Evolutionary conservation across 805 yeast genomes (phyloP), one percentile per base, ranked within the genome.

Genomic region (Tetrapisispora phaffii): DNA sequence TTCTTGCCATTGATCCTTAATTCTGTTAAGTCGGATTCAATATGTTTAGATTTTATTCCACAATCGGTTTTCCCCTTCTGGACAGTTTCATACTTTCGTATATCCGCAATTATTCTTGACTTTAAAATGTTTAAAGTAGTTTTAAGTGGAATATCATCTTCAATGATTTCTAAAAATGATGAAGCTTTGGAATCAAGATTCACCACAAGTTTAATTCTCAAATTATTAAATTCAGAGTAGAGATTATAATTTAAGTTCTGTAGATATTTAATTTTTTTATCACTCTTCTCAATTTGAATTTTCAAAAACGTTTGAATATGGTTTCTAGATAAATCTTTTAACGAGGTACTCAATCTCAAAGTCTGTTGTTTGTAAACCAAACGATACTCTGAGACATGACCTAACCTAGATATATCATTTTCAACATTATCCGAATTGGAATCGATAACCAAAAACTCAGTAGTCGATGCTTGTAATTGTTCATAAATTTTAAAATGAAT

Each of bases 1-100:
- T 47, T 51, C 28, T 49, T 51, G 7, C 59, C 59, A 22, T 50
- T 43, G 23, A 55, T 44, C n/a, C 44, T 49, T 8, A 56, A 50
- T 12, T 54, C 55, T 4, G 46, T 41, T 7, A 56, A 39, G 42
- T 56, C 60, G 8, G 45, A 32, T 2, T 35, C 41, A 2, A 47
- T 44, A 39, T 56, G 57, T 6, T 44, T 41, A 2, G 46, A 44
- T 24, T 42, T 44, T 2, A 49, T 29, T 8, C 47, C 46, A 42
- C 59, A 56, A n/a, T 49, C 43, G 38, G 50, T 34, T 15, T 34
- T 42, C 12, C 15, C 29, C 5, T 9, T 9, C 5, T 26, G 22
- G 7, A 33, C 29, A 6, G 22, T 5, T 33, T 56, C 60, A 40
- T 51, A 54, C 13, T 48, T 48, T 13, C 41, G 51, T 36, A 58